Conservation (phyloP, 2,329 filamentous ascomycete genomes). For the Cercospora zeae-maydis region DNA sequence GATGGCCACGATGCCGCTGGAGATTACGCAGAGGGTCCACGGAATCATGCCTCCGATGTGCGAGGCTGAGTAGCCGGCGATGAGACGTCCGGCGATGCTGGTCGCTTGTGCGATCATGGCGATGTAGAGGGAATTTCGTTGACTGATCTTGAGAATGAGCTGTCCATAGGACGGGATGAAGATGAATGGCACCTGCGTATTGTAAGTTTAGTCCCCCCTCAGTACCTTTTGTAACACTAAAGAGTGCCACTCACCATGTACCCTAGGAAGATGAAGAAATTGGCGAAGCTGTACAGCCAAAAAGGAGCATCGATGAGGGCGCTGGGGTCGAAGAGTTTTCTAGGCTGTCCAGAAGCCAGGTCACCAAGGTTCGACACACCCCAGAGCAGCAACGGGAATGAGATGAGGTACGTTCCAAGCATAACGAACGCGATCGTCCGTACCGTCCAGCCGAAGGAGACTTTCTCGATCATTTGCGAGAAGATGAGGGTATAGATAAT, state of each 20-base stretch:
- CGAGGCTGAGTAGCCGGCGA: conserved; percentile 51
- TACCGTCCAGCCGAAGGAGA: conserved; percentile 64
- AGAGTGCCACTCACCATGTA: not conserved
- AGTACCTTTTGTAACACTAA: not conserved
- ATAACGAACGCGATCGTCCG: conserved; percentile 59
- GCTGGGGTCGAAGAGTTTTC: conserved; percentile 39
- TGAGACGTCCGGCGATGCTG: conserved; percentile 52
- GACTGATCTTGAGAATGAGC: conserved; percentile 40
- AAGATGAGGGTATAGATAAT: conserved; percentile 55
- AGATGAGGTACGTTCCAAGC: conserved; percentile 41
- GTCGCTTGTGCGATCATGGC: conserved; percentile 57
- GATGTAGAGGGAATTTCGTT: conserved; percentile 50
- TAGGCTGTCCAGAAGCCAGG: conserved; percentile 25
- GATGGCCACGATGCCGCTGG: conserved; percentile 49
- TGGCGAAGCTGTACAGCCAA: conserved; percentile 35
- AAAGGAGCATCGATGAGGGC: conserved; percentile 43
- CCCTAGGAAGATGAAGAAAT: conserved; percentile 33
- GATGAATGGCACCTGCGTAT: conserved; percentile 38
- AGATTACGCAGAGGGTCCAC: conserved; percentile 49
- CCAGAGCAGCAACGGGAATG: conserved; percentile 39
- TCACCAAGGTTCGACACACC: conserved; percentile 33
- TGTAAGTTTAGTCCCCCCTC: not conserved
- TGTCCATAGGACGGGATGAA: conserved; percentile 43
- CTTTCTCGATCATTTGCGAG: conserved; percentile 51
- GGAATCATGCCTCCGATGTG: conserved; percentile 52